Evolutionary conservation across 257 asterid species (phyloP).

Genomic region (Sherardia arvensis): DNA sequence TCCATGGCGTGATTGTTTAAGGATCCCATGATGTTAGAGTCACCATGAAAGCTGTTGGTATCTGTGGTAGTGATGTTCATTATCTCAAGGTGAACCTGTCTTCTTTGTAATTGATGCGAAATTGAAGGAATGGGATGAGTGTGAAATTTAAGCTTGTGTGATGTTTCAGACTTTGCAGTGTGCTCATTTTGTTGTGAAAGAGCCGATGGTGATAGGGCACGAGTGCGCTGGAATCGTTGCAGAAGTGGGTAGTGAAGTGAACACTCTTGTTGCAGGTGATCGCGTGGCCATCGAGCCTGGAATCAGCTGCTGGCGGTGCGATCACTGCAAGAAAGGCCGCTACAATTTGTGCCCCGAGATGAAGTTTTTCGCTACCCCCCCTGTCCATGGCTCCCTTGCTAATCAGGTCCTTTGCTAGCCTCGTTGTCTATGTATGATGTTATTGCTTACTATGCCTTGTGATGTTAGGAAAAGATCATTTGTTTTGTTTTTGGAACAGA

Average conservation of each 20-base stretch:
- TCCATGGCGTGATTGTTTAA: slow-evolving; percentile 9
- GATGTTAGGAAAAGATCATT: not conserved
- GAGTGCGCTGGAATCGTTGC: slow-evolving; percentile 37
- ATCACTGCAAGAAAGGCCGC: slow-evolving; percentile 22
- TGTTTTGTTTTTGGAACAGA: slow-evolving; percentile 24
- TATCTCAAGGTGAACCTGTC: slow-evolving; percentile 60
- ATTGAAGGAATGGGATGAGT: not conserved
- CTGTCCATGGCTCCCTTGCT: slow-evolving; percentile 34
- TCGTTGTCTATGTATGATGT: not conserved
- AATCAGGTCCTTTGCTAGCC: slow-evolving; percentile 18
- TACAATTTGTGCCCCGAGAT: slow-evolving; percentile 25
- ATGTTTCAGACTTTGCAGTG: slow-evolving; percentile 19
- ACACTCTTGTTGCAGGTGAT: slow-evolving; percentile 18
- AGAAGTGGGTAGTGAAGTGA: slow-evolving; percentile 29
- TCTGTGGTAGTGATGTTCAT: slow-evolving; percentile 99
- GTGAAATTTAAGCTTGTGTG: not conserved
- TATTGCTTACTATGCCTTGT: not conserved
- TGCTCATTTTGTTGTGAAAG: slow-evolving; percentile 27
- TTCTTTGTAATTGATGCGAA: not conserved
- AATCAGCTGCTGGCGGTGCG: slow-evolving; percentile 28
- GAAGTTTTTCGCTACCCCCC: slow-evolving; percentile 35
- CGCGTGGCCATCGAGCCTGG: slow-evolving; percentile 33
- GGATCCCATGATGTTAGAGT: slow-evolving; percentile 92
- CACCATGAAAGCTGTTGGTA: slow-evolving; percentile 95
- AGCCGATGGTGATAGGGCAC: slow-evolving; percentile 35